These are phyloP conservation scores for Goffeauzyma gilvescens DNA, from an alignment of 768 basidiomycete species.

Conservation along the genomic window DNA sequence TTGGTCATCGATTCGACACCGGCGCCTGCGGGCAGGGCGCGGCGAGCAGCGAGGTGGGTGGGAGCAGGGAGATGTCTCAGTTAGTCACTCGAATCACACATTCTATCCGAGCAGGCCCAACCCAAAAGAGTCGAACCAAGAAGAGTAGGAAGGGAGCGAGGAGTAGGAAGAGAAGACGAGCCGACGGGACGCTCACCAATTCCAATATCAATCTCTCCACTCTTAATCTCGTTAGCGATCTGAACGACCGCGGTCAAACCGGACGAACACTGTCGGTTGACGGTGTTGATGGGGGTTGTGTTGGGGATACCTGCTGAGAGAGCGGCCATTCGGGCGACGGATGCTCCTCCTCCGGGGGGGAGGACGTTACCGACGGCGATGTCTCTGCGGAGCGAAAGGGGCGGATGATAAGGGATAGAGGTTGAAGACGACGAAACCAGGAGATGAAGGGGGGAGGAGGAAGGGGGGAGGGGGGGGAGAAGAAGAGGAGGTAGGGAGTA, in stretches of 20 bases:
- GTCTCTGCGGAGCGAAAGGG: constrained; percentile 41
- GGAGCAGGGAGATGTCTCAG: neutral
- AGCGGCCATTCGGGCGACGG: constrained; percentile 63
- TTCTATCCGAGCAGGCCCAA: constrained; percentile 60
- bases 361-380: constrained; percentile 45
- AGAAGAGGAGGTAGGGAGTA: constrained; percentile 34
- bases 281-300: constrained; percentile 65
- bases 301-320: constrained; percentile 75
- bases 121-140: too few relatives aligned
- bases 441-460: neutral
- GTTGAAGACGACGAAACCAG: neutral
- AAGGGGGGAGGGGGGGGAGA: constrained; percentile 39
- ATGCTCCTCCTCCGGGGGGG: constrained; percentile 33
- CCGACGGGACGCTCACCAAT: constrained; percentile 38
- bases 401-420: too few relatives aligned
- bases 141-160: too few relatives aligned
- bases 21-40: constrained; percentile 21
- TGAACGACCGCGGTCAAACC: constrained; percentile 80
- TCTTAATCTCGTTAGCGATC: constrained; percentile 68
- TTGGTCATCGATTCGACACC: constrained; percentile 36
- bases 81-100: constrained; percentile 15
- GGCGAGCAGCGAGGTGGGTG: too few relatives aligned
- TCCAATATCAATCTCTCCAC: constrained; percentile 68
- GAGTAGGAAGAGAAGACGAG: too few relatives aligned
- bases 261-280: constrained; percentile 86